A percentile compares a stretch with the other conserved stretches of the same genome.
These are phyloP conservation scores for Lagenidium giganteum DNA, from an alignment of 352 stramenopile species.

Conservation along the genomic window DNA sequence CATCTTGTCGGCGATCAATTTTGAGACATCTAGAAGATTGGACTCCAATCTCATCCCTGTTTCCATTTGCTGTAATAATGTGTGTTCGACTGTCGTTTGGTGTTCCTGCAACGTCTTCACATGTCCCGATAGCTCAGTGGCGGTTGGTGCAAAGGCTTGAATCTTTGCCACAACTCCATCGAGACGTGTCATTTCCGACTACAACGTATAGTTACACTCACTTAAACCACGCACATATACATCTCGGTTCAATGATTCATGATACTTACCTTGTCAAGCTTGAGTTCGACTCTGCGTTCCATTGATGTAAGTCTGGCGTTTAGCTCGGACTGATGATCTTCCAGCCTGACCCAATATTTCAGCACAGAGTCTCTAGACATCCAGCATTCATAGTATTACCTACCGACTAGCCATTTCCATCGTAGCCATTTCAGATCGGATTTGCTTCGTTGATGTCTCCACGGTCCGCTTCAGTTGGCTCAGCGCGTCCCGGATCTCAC, in stretches of 20 bases:
- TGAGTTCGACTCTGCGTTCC: conserved; percentile 34
- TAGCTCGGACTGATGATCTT: conserved; percentile 38
- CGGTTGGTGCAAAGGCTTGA: conserved; percentile 40
- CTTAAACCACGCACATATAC: neutral
- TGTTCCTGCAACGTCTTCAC: conserved; percentile 10
- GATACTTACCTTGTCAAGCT: conserved; percentile 57
- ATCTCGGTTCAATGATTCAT: neutral
- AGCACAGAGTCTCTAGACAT: neutral
- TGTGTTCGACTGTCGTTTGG: conserved; percentile 3
- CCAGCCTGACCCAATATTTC: conserved; percentile 25
- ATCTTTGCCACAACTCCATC: conserved; percentile 50
- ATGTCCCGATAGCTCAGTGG: conserved; percentile 21
- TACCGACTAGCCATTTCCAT: conserved; percentile 8
- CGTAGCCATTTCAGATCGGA: conserved; percentile 6
- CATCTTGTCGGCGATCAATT: conserved; percentile 1
- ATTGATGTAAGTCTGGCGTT: conserved; percentile 35
- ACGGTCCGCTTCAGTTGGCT: neutral
- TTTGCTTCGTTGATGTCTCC: neutral
- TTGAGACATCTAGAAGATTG: too few species aligned
- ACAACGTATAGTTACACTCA: neutral
- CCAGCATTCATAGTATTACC: neutral
- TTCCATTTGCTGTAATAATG: neutral
- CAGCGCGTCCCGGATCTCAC: neutral
- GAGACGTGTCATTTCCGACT: conserved; percentile 43
- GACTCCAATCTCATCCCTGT: neutral